phyloP scores from a whole-genome alignment of 176 grass and related monocot species.

The Oryza meyeriana region DNA sequence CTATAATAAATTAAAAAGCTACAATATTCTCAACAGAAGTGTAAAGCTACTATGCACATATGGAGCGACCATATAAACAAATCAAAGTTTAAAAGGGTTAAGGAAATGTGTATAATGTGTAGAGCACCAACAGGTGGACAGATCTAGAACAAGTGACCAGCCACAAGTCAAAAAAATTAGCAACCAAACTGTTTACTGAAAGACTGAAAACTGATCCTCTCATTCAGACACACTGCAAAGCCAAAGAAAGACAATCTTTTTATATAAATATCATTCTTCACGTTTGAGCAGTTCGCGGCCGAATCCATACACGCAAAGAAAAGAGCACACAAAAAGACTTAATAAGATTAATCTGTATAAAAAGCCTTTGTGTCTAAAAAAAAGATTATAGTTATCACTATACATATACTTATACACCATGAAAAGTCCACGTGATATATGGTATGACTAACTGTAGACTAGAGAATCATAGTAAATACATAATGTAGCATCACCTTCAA shows the following conservation, averaged over 20 bases:
- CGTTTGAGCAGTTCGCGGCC: background rate
- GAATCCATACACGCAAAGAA: conserved; percentile 6
- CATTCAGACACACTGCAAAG: background rate
- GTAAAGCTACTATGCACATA: background rate
- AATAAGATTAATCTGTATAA: too few relatives aligned
- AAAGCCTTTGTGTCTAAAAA: too few relatives aligned
- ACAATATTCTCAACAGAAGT: background rate
- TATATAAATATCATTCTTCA: background rate
- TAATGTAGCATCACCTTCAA: conserved; percentile 6
- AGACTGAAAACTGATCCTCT: background rate
- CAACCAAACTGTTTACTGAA: background rate
- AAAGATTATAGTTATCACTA: background rate
- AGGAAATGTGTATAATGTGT: background rate
- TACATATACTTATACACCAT: background rate
- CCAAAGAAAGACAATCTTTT: background rate
- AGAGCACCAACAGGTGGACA: background rate
- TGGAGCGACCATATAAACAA: background rate
- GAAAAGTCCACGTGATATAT: background rate
- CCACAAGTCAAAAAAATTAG: background rate
- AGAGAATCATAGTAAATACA: too few relatives aligned
- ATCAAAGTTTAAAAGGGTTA: background rate
- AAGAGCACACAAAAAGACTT: background rate
- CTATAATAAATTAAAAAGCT: background rate
- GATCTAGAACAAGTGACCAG: too few relatives aligned
- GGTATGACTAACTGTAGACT: too few relatives aligned